A percentile compares a stretch with the other conserved stretches of the same genome.
phyloP scores from a whole-genome alignment of 2,329 filamentous ascomycete genomes.

The Rasamsonia emersonii region DNA sequence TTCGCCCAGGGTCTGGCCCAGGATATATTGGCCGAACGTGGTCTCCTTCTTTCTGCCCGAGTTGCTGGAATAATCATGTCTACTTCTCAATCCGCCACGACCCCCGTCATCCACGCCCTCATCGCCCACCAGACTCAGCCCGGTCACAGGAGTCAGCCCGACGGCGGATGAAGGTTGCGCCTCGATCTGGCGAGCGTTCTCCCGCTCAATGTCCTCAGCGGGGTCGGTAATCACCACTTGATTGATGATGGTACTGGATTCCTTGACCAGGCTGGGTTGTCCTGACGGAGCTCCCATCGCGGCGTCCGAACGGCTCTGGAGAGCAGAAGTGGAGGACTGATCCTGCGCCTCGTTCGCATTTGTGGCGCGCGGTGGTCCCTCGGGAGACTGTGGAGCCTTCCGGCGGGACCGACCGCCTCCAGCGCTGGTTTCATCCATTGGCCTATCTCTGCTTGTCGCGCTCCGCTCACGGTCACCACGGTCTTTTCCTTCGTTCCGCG shows the following conservation, averaged over 20 bases:
- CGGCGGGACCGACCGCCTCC: constrained; percentile 38
- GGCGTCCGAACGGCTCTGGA: constrained; percentile 23
- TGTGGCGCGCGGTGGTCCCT: constrained; percentile 35
- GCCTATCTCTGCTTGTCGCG: constrained; percentile 35
- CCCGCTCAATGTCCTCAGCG: constrained; percentile 62
- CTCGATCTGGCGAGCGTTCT: constrained; percentile 60
- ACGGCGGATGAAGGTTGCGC: constrained; percentile 38
- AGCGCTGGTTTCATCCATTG: constrained; percentile 28
- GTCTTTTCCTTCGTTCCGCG: constrained; percentile 28
- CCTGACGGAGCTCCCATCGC: constrained; percentile 48
- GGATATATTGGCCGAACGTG: constrained; percentile 89
- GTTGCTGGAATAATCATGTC: constrained; percentile 51
- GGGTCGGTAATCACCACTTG: constrained; percentile 69
- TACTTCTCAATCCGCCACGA: constrained; percentile 30
- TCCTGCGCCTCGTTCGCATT: constrained; percentile 34
- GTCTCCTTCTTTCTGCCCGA: constrained; percentile 58
- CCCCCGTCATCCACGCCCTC: constrained; percentile 41
- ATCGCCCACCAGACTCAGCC: constrained; percentile 41
- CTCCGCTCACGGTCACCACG: constrained; percentile 24
- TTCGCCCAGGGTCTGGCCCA: constrained; percentile 93
- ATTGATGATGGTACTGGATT: constrained; percentile 72
- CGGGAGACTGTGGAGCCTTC: constrained; percentile 38
- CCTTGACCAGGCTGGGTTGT: constrained; percentile 56
- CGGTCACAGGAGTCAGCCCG: constrained; percentile 38
- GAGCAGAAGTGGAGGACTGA: constrained; percentile 25